phyloP scores from a whole-genome alignment of 1,284 basidiomycete species.

The Phellopilus nigrolimitatus region DNA sequence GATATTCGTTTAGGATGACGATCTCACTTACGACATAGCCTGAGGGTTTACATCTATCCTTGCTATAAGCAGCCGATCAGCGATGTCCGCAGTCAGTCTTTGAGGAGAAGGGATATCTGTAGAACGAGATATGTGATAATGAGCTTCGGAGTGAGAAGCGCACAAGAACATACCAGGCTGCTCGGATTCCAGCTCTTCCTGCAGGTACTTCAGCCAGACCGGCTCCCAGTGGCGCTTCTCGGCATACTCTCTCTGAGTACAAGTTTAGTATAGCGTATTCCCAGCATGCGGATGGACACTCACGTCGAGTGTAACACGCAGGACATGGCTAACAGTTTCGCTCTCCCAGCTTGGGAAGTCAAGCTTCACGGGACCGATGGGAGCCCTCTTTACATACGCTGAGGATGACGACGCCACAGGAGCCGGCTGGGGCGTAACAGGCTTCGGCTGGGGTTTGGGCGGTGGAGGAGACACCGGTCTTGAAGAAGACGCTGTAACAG shows the following conservation, averaged over 20 bases:
- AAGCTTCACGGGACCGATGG: slow-evolving; percentile 38
- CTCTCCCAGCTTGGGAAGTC: slow-evolving; percentile 70
- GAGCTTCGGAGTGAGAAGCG: slow-evolving; percentile 3
- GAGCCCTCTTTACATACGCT: slow-evolving; percentile 39
- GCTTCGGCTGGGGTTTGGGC: slow-evolving; percentile 29
- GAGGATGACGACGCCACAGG: slow-evolving; percentile 23
- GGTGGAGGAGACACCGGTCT: slow-evolving; percentile 30
- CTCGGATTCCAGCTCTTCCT: slow-evolving; percentile 69
- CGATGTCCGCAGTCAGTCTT: slow-evolving; percentile 50
- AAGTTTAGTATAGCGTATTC: background rate
- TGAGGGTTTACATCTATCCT: slow-evolving; percentile 80
- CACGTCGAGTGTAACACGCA: slow-evolving; percentile 81
- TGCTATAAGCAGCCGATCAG: slow-evolving; percentile 82
- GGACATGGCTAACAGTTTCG: slow-evolving; percentile 58
- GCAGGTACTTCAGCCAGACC: slow-evolving; percentile 81
- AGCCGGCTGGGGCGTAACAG: slow-evolving; percentile 20
- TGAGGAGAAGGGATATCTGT: slow-evolving; percentile 28
- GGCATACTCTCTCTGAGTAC: slow-evolving; percentile 59
- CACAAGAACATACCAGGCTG: slow-evolving; percentile 45
- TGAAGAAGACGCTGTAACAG: slow-evolving; percentile 30
- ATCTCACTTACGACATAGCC: slow-evolving; percentile 58
- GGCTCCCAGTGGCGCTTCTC: slow-evolving; percentile 66
- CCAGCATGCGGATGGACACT: slow-evolving; percentile 27
- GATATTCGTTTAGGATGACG: background rate
- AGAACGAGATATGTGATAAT: background rate